These are phyloP conservation scores for Magnolia changhungtana DNA, from an alignment of 164 flowering plant genomes.

Conservation along the genomic window DNA sequence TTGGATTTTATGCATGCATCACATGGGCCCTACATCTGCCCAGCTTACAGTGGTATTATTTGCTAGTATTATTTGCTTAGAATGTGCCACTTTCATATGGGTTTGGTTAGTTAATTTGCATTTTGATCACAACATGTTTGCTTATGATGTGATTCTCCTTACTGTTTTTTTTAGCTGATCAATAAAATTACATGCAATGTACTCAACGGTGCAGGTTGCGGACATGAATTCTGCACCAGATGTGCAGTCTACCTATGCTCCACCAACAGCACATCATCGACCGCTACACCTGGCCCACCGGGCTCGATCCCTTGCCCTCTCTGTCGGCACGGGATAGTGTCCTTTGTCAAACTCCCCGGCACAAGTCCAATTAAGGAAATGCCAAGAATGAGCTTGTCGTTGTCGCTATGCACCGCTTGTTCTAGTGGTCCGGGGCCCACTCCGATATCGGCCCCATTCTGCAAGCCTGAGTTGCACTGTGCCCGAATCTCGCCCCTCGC, in stretches of 20 bases:
- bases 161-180: background rate
- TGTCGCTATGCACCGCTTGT: slow-evolving; percentile 55
- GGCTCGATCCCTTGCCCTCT: slow-evolving; percentile 95
- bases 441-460: slow-evolving; percentile 47
- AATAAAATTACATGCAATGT: background rate
- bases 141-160: too few relatives aligned
- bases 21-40: too few relatives aligned
- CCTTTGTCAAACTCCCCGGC: slow-evolving; percentile 58
- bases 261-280: slow-evolving; percentile 41
- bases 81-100: background rate
- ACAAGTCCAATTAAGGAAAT: slow-evolving; percentile 41
- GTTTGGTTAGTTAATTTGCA: background rate
- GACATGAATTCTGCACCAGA: slow-evolving; percentile 80
- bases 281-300: slow-evolving; percentile 39
- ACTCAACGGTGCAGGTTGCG: slow-evolving; percentile 60
- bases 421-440: slow-evolving; percentile 38
- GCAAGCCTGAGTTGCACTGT: slow-evolving; percentile 46
- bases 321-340: slow-evolving; percentile 82
- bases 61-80: background rate
- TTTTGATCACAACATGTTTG: background rate
- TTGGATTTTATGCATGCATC: too few relatives aligned
- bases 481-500: slow-evolving; percentile 38
- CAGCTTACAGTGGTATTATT: too few relatives aligned
- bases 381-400: slow-evolving; percentile 59
- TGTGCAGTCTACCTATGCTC: slow-evolving; percentile 88